Evolutionary conservation across 768 basidiomycete species (phyloP).

Genomic region (Suillus tomentosus): DNA sequence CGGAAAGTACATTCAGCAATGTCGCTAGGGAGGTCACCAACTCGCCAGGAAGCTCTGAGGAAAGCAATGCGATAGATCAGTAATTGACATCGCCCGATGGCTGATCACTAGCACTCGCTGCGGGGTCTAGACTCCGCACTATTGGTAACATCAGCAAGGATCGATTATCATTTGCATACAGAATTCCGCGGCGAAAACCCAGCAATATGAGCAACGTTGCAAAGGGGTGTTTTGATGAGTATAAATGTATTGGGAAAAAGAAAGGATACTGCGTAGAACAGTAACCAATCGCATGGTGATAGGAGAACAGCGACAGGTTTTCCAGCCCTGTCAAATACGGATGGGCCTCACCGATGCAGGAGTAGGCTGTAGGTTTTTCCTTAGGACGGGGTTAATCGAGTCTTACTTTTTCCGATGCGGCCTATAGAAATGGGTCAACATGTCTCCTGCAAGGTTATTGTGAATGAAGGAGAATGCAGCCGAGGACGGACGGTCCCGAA

Average conservation of each 20-base stretch:
- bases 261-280: too few species aligned
- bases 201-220: not conserved
- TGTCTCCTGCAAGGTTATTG: constrained; percentile 44
- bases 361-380: constrained; percentile 42
- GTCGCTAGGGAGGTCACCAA: not conserved
- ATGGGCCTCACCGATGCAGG: constrained; percentile 31
- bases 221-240: too few species aligned
- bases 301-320: constrained; percentile 6
- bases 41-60: not conserved
- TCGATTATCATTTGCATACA: not conserved
- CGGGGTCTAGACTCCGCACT: not conserved
- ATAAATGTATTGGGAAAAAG: too few species aligned
- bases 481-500: constrained; percentile 55
- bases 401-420: constrained; percentile 36
- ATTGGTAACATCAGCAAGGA: not conserved
- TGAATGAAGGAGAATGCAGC: constrained; percentile 56
- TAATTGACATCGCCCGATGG: not conserved
- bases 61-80: not conserved
- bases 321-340: constrained; percentile 21
- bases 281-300: not conserved
- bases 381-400: constrained; percentile 47
- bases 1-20: not conserved
- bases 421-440: constrained; percentile 46
- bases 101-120: not conserved
- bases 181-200: not conserved